Evolutionary conservation across 2,329 filamentous ascomycete genomes (phyloP).

Genomic region (Pyrenophora teres): DNA sequence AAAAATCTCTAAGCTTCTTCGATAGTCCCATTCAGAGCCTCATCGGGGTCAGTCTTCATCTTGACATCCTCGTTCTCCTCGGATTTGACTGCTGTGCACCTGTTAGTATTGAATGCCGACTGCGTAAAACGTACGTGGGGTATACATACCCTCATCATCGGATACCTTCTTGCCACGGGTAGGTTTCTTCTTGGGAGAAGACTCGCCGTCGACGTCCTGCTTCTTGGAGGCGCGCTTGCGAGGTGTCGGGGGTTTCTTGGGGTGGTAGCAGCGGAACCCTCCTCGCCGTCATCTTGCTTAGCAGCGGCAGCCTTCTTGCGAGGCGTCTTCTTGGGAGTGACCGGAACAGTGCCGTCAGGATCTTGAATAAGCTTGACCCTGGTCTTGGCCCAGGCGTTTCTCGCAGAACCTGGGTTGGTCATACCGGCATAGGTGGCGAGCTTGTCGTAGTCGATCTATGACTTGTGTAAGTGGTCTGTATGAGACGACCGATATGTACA

Average conservation of each 20-base stretch:
- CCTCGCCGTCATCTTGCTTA: slow-evolving; percentile 18
- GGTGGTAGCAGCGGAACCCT: slow-evolving; percentile 17
- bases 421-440: slow-evolving; percentile 44
- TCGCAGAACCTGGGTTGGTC: slow-evolving; percentile 45
- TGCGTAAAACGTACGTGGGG: background rate
- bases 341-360: slow-evolving; percentile 13
- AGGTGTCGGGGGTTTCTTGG: slow-evolving; percentile 35
- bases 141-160: slow-evolving; percentile 24
- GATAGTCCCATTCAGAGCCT: slow-evolving; percentile 6
- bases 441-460: slow-evolving; percentile 46
- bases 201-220: slow-evolving; percentile 39
- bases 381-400: slow-evolving; percentile 47
- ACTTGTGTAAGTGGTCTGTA: slow-evolving; percentile 9
- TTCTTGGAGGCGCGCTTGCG: slow-evolving; percentile 43
- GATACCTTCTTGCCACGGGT: slow-evolving; percentile 30
- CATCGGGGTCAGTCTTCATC: slow-evolving; percentile 3
- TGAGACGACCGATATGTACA: background rate
- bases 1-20: slow-evolving; percentile 17
- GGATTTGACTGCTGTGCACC: slow-evolving; percentile 14
- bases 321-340: slow-evolving; percentile 30
- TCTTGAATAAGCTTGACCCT: slow-evolving; percentile 33
- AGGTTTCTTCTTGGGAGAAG: slow-evolving; percentile 40
- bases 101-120: slow-evolving; percentile 6
- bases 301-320: slow-evolving; percentile 22
- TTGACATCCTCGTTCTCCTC: slow-evolving; percentile 8